Evolutionary conservation across 768 basidiomycete genomes (phyloP), one percentile per base, ranked within the genome.

Genomic region (Mycena latifolia): DNA sequence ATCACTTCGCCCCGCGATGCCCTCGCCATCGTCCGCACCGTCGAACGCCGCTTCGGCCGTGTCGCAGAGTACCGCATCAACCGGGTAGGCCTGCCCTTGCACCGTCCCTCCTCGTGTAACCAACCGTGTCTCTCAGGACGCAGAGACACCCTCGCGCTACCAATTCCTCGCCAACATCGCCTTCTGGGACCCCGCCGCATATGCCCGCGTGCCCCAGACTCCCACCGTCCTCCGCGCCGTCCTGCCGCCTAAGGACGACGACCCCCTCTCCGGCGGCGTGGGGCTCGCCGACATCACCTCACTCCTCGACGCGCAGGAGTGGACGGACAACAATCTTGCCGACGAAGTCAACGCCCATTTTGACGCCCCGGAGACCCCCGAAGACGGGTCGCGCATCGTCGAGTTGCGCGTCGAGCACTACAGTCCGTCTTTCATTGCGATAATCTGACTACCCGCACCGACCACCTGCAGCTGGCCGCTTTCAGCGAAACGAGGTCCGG

Each of bases 1-100:
- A 73, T 86, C 18, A 73, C 70, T 4, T 84, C 83, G 35, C 83
- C 88, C 69, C 75, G 80, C 6, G 85, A 91, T 25, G 85, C 83
- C 6, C 80, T 84, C 10, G 78, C 84, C 50, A 78, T 88, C 50
- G 72, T 90, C 59, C 83, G 86, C 50, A 84, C 81, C 10, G 69
- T 91, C 29, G 90, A 92, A 76, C 80, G 55, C 15, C 64, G 69
- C 15, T 69, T 69, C 11, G 69, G 69, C 24, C 64, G 65, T 24
- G 56, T 66, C 25, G 33, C 61, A 0, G 56, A 55, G 24, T 69
- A 25, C 25, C 69, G 37, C 15, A 63, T 69, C 31, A 3, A 24
- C 33, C 60, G 53, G 41, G 65, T 46, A 46, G 17, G n/a, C 43
- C n/a, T 11, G 14, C 2, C 24, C 14, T 11, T 46, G 6, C 45